Evolutionary conservation across 352 stramenopile genomes (phyloP).

Genomic region (Phytopythium vexans): DNA sequence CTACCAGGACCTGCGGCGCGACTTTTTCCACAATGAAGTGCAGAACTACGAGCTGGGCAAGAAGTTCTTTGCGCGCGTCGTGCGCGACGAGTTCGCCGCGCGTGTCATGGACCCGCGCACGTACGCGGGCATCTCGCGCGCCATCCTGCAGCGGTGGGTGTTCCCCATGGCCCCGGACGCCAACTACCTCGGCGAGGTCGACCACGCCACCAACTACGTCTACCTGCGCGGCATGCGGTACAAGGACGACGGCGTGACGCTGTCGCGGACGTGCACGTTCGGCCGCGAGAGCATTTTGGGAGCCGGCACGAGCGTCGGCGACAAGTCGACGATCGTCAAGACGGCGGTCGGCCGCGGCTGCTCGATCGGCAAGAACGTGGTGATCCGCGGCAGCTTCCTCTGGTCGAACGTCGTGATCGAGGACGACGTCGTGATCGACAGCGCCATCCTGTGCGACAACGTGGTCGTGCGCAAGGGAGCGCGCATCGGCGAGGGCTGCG

Average conservation of each 20-base stretch:
- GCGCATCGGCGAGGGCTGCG: slow-evolving; percentile 62
- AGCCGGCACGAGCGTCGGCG: slow-evolving; percentile 44
- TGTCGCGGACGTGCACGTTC: slow-evolving; percentile 66
- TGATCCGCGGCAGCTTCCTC: slow-evolving; percentile 71
- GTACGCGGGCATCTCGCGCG: slow-evolving; percentile 91
- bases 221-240: slow-evolving; percentile 84
- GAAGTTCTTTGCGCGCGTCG: slow-evolving; percentile 94
- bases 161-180: slow-evolving; percentile 95
- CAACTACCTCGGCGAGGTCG: slow-evolving; percentile 60
- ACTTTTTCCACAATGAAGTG: slow-evolving; percentile 97
- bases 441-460: slow-evolving; percentile 84
- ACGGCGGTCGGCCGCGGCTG: slow-evolving; percentile 74
- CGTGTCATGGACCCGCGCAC: slow-evolving; percentile 93
- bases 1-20: slow-evolving; percentile 93
- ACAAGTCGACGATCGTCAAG: slow-evolving; percentile 51
- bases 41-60: slow-evolving; percentile 98
- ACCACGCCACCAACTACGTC: slow-evolving; percentile 57
- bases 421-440: slow-evolving; percentile 67
- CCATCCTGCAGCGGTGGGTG: slow-evolving; percentile 94
- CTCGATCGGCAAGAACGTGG: slow-evolving; percentile 65
- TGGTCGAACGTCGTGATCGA: slow-evolving; percentile 84
- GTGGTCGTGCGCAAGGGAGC: slow-evolving; percentile 71
- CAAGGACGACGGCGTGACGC: slow-evolving; percentile 64
- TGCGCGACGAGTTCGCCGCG: slow-evolving; percentile 92
- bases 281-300: slow-evolving; percentile 76